phyloP scores from a whole-genome alignment of 2,329 filamentous ascomycete genomes.

The Thelonectria olida region DNA sequence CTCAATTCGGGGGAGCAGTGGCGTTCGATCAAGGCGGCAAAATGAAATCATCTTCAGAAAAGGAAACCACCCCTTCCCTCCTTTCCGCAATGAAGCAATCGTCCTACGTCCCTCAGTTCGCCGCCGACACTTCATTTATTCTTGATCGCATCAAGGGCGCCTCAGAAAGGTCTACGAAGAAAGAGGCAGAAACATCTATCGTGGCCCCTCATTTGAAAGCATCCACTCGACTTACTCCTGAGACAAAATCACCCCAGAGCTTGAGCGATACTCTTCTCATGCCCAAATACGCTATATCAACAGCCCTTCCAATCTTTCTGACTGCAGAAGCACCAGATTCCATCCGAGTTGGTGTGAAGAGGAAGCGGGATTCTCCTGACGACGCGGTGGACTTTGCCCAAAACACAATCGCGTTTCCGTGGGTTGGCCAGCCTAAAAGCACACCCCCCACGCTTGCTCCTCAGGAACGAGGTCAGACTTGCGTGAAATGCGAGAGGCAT shows the following conservation, averaged over 20 bases:
- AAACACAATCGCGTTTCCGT: slow-evolving; percentile 43
- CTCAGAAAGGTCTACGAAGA: neutral
- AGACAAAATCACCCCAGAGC: neutral
- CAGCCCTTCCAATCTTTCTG: slow-evolving; percentile 10
- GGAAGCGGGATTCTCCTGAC: slow-evolving; percentile 38
- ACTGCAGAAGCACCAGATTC: slow-evolving; percentile 1
- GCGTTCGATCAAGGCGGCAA: too few species aligned
- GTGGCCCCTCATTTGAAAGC: neutral
- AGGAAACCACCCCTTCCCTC: neutral
- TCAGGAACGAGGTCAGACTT: slow-evolving; percentile 4
- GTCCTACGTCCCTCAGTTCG: neutral
- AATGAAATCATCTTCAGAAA: neutral
- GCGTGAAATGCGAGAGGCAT: slow-evolving; percentile 30
- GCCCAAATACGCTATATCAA: slow-evolving; percentile 7
- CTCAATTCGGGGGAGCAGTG: neutral
- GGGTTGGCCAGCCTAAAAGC: slow-evolving; percentile 16
- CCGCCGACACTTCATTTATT: neutral
- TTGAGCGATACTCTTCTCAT: slow-evolving; percentile 28
- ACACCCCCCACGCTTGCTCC: neutral
- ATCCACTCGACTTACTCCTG: neutral
- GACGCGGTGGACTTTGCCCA: slow-evolving; percentile 43
- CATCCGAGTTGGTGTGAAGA: slow-evolving; percentile 35
- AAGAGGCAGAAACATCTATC: neutral
- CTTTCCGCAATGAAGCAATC: too few species aligned
- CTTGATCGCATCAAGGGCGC: neutral